Evolutionary conservation across 495 filamentous ascomycete species (phyloP).

Genomic region (Venustampulla echinocandica): DNA sequence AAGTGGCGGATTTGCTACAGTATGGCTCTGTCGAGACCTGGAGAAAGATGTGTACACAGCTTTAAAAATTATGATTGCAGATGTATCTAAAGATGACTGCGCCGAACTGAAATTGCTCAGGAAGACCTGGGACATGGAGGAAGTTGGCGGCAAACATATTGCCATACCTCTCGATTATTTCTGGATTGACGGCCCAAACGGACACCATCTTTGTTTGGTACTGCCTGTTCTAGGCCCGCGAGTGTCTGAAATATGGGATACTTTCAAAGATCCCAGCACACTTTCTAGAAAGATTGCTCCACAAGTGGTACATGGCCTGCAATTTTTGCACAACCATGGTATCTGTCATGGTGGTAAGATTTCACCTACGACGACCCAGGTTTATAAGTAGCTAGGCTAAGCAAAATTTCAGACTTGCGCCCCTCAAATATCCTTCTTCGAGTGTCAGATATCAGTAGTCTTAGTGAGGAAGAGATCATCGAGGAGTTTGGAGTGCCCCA

Average conservation of each 20-base stretch:
- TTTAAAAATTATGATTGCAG: neutral
- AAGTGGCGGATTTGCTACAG: neutral
- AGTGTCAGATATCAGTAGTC: constrained; percentile 14
- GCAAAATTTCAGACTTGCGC: constrained; percentile 28
- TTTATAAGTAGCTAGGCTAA: neutral
- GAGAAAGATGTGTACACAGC: neutral
- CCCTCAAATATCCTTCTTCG: constrained; percentile 25
- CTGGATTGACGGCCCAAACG: constrained; percentile 28
- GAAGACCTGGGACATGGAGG: neutral
- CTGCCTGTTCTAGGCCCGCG: constrained; percentile 26
- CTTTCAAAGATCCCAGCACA: constrained; percentile 3
- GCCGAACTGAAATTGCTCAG: neutral
- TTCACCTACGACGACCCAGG: neutral
- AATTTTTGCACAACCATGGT: constrained; percentile 23
- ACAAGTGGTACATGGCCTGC: constrained; percentile 22
- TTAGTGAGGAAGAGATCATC: constrained; percentile 20
- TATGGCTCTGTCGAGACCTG: neutral
- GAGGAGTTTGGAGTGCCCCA: constrained; percentile 20
- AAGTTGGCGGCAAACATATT: constrained; percentile 6
- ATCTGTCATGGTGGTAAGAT: constrained; percentile 27
- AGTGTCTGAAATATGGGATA: constrained; percentile 15
- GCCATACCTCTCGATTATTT: constrained; percentile 24
- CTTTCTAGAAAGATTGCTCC: constrained; percentile 14
- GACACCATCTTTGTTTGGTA: constrained; percentile 28
- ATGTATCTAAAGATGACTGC: neutral